phyloP scores from a whole-genome alignment of 495 filamentous ascomycete genomes.

The Barbatosphaeria neglecta region DNA sequence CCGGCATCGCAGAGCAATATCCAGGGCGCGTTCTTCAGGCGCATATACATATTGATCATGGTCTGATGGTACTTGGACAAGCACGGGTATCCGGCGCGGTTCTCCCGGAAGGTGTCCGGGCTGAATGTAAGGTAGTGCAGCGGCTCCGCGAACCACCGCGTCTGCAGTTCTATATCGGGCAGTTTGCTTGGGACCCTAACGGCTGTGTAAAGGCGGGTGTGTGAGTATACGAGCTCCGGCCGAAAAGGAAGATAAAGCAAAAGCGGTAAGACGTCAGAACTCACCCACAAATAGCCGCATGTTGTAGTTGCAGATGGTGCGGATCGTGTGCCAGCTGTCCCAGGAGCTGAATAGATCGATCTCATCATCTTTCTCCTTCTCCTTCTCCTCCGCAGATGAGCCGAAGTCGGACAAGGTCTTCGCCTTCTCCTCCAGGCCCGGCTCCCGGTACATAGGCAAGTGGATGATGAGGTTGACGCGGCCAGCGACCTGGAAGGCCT shows the following conservation, averaged over 20 bases:
- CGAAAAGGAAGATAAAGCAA: neutral
- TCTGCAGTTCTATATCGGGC: conserved; percentile 60
- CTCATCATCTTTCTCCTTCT: conserved; percentile 14
- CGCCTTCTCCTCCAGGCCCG: conserved; percentile 25
- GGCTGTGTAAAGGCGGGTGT: conserved; percentile 32
- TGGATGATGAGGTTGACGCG: conserved; percentile 74
- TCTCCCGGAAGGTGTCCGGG: conserved; percentile 57
- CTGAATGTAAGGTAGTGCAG: conserved; percentile 66
- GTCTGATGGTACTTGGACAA: conserved; percentile 72
- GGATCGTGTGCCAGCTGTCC: conserved; percentile 88
- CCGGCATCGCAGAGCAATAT: conserved; percentile 70
- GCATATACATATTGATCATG: conserved; percentile 73
- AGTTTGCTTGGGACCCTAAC: conserved; percentile 68
- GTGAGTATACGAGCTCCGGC: conserved; percentile 1
- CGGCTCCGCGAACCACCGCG: conserved; percentile 90
- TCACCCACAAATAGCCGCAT: conserved; percentile 75
- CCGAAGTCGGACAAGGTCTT: conserved; percentile 24
- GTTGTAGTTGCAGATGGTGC: conserved; percentile 79
- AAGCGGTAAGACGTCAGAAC: conserved; percentile 15
- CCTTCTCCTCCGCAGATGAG: conserved; percentile 9
- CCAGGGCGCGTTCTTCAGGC: conserved; percentile 67
- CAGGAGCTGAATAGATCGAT: conserved; percentile 64
- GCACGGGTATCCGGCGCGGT: conserved; percentile 69
- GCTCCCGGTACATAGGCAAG: conserved; percentile 62
- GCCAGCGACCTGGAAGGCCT: conserved; percentile 58